These are phyloP conservation scores for Stentor roeselii DNA, from an alignment of 73 alveolate species.

Conservation along the genomic window DNA sequence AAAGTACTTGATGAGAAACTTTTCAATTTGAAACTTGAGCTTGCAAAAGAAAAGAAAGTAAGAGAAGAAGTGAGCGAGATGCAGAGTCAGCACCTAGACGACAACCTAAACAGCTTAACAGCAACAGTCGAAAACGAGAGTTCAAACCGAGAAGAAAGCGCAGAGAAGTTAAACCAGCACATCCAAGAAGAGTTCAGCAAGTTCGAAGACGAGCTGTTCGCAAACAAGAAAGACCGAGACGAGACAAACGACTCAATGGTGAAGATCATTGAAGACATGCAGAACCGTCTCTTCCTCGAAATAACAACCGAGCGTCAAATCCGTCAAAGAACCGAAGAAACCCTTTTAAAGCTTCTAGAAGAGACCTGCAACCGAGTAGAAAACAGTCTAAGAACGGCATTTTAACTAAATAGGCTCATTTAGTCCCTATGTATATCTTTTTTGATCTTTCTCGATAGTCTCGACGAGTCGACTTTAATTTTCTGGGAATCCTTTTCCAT, in stretches of 20 bases:
- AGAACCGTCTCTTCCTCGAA: constrained; percentile 41
- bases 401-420: too few species aligned
- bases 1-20: constrained; percentile 50
- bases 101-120: too few species aligned
- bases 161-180: not conserved
- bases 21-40: constrained; percentile 35
- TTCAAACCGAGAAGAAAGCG: not conserved
- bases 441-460: too few species aligned
- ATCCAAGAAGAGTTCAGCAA: constrained; percentile 35
- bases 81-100: not conserved
- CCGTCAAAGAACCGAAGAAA: constrained; percentile 56
- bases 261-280: constrained; percentile 61
- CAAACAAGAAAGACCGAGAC: constrained; percentile 55
- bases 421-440: too few species aligned
- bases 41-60: constrained; percentile 43
- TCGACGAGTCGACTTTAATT: too few species aligned
- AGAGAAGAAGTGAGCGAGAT: constrained; percentile 54
- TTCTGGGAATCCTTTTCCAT: not conserved
- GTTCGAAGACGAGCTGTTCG: constrained; percentile 48
- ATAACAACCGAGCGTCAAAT: constrained; percentile 42
- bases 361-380: constrained; percentile 69
- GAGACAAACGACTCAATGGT: constrained; percentile 48
- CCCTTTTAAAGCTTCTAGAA: constrained; percentile 51
- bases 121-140: constrained; percentile 8
- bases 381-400: too few species aligned